Percentiles rank a stretch among this genome's conserved stretches.
These are phyloP conservation scores for Backusella circina DNA, from an alignment of 192 early-diverging fungal genomes.

Conservation along the genomic window DNA sequence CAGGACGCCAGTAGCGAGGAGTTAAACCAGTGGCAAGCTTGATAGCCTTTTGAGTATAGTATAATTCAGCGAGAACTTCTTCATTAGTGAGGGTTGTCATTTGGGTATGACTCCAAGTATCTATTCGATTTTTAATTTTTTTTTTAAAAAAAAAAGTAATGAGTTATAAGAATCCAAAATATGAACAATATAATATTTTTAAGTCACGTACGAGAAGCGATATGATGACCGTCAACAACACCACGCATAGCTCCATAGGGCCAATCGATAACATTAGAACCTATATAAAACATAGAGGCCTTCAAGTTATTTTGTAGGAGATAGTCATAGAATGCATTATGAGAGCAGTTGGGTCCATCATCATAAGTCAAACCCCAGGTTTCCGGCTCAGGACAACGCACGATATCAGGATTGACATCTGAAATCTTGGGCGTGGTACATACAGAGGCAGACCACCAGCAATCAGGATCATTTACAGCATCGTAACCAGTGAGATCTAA, in stretches of 20 bases:
- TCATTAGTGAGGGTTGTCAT: conserved; percentile 41
- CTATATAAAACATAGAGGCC: conserved; percentile 62
- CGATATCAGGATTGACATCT: conserved; percentile 40
- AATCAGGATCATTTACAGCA: conserved; percentile 25
- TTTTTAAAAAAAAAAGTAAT: too few species aligned
- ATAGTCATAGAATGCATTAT: conserved; percentile 41
- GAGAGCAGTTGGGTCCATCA: conserved; percentile 56
- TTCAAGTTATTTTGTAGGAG: conserved; percentile 43
- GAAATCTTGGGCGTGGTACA: conserved; percentile 33
- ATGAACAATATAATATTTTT: too few species aligned
- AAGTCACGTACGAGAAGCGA: conserved; percentile 30
- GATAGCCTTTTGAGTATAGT: conserved; percentile 47
- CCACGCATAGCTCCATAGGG: conserved; percentile 42
- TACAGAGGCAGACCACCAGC: conserved; percentile 45
- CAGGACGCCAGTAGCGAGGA: conserved; percentile 45
- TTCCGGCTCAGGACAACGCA: conserved; percentile 29
- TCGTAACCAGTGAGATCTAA: conserved; percentile 22
- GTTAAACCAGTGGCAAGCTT: conserved; percentile 41
- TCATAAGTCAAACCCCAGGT: conserved; percentile 59
- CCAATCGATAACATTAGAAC: conserved; percentile 50
- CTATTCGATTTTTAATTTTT: too few species aligned
- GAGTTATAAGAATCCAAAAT: too few species aligned
- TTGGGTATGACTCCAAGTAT: conserved; percentile 52
- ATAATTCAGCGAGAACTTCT: conserved; percentile 48
- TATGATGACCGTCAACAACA: conserved; percentile 54